phyloP scores from a whole-genome alignment of 2,329 filamentous ascomycete species.

The Cytospora paraplurivora region DNA sequence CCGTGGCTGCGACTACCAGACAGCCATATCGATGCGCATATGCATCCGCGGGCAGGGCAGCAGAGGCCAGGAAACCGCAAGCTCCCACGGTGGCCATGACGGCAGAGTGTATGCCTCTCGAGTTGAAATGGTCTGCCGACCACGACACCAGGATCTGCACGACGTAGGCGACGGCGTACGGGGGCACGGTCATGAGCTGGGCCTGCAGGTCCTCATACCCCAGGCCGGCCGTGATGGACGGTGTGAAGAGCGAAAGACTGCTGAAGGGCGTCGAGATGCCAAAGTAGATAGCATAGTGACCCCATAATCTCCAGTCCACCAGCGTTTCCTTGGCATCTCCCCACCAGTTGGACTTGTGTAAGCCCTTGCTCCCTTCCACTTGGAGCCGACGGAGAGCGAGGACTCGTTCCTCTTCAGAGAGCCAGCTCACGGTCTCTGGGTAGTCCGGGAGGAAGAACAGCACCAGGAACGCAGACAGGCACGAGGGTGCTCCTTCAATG shows the following conservation, averaged over 20 bases:
- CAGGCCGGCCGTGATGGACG: slow-evolving; percentile 55
- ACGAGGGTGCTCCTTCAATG: slow-evolving; percentile 44
- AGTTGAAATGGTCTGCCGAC: slow-evolving; percentile 65
- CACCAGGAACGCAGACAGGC: slow-evolving; percentile 56
- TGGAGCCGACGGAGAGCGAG: slow-evolving; percentile 49
- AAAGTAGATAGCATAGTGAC: slow-evolving; percentile 53
- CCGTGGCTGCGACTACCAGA: slow-evolving; percentile 67
- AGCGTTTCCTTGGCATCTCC: slow-evolving; percentile 68
- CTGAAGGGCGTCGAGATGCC: slow-evolving; percentile 41
- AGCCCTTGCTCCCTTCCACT: slow-evolving; percentile 53
- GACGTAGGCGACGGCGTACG: slow-evolving; percentile 58
- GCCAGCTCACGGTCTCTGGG: slow-evolving; percentile 64
- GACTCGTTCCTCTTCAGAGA: slow-evolving; percentile 60
- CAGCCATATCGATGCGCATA: slow-evolving; percentile 68
- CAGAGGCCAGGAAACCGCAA: slow-evolving; percentile 61
- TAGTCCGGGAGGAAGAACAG: slow-evolving; percentile 66
- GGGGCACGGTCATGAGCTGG: slow-evolving; percentile 69
- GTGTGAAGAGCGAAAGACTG: slow-evolving; percentile 51
- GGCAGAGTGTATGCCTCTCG: slow-evolving; percentile 49
- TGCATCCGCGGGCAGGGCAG: slow-evolving; percentile 60
- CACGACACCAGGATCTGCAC: slow-evolving; percentile 50
- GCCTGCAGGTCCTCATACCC: slow-evolving; percentile 48
- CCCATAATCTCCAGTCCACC: slow-evolving; percentile 67
- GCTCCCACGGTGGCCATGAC: slow-evolving; percentile 48
- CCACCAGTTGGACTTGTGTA: slow-evolving; percentile 62